A percentile compares a stretch with the other conserved stretches of the same genome.
phyloP scores from a whole-genome alignment of 2,329 filamentous ascomycete genomes.

The Alternaria metachromatica region DNA sequence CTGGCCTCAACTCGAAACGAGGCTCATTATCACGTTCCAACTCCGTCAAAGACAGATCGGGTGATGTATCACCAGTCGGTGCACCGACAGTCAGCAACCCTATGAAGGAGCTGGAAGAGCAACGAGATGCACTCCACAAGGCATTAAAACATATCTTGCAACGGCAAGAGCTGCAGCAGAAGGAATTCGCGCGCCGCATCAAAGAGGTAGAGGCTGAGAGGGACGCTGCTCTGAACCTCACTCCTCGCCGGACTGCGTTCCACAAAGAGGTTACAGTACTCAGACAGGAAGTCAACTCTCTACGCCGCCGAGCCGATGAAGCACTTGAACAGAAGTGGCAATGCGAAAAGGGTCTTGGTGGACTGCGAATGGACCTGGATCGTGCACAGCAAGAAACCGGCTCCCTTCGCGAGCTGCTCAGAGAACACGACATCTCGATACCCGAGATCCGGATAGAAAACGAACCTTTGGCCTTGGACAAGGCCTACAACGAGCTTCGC shows the following conservation, averaged over 20 bases:
- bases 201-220: slow-evolving; percentile 78
- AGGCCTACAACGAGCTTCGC: slow-evolving; percentile 77
- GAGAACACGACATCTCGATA: slow-evolving; percentile 81
- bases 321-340: slow-evolving; percentile 96
- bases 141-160: slow-evolving; percentile 85
- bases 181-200: slow-evolving; percentile 83
- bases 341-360: slow-evolving; percentile 86
- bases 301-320: slow-evolving; percentile 88
- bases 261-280: slow-evolving; percentile 81
- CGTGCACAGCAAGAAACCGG: slow-evolving; percentile 91
- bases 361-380: slow-evolving; percentile 95
- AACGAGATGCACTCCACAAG: slow-evolving; percentile 88
- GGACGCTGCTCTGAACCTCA: slow-evolving; percentile 71
- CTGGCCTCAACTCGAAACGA: slow-evolving; percentile 49
- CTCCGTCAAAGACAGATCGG: slow-evolving; percentile 49
- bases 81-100: slow-evolving; percentile 37
- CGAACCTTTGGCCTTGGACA: slow-evolving; percentile 72
- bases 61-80: slow-evolving; percentile 65
- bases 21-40: slow-evolving; percentile 61
- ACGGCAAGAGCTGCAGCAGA: slow-evolving; percentile 83
- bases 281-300: slow-evolving; percentile 81
- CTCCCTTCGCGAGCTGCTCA: slow-evolving; percentile 77
- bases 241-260: slow-evolving; percentile 78
- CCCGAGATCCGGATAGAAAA: slow-evolving; percentile 62
- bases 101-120: slow-evolving; percentile 90